Conservation (phyloP, 768 basidiomycete genomes). For the Phylloporus sp. region DNA sequence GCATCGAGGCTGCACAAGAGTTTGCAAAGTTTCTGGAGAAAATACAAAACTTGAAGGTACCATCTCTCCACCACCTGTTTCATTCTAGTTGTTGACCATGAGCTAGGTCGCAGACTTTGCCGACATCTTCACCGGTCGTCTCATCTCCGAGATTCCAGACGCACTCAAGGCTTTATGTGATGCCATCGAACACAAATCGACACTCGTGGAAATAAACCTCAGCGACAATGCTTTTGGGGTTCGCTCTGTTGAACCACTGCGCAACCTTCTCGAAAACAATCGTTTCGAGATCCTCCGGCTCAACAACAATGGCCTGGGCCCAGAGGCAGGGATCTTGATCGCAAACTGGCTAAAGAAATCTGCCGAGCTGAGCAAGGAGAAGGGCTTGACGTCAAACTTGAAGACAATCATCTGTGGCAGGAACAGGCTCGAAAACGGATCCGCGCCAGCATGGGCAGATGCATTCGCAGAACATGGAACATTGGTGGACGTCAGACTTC, state of each 20-base stretch:
- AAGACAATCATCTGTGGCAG: conserved; percentile 86
- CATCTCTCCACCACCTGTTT: background rate
- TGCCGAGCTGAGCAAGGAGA: conserved; percentile 59
- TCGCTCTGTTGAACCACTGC: conserved; percentile 90
- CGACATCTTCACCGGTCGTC: conserved; percentile 96
- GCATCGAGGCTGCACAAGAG: conserved; percentile 82
- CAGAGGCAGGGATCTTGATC: conserved; percentile 79
- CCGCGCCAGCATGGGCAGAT: conserved; percentile 75
- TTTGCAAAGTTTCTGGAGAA: conserved; percentile 74
- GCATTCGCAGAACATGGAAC: conserved; percentile 84
- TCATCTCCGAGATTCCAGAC: conserved; percentile 90
- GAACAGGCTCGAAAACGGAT: conserved; percentile 92
- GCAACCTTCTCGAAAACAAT: conserved; percentile 81
- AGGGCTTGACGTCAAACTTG: conserved; percentile 67
- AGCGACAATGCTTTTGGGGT: conserved; percentile 97
- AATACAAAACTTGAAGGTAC: conserved; percentile 66
- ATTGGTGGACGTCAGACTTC: conserved; percentile 83
- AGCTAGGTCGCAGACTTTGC: conserved; percentile 90
- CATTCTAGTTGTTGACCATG: conserved; percentile 3
- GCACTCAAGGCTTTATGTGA: conserved; percentile 87
- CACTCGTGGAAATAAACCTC: conserved; percentile 83
- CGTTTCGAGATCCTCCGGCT: conserved; percentile 76
- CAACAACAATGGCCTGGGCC: conserved; percentile 96
- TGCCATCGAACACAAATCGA: conserved; percentile 72
- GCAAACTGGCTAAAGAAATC: conserved; percentile 79